Base-by-base conservation (phyloP, 352 stramenopile species). In the Pythium brassicae region DNA sequence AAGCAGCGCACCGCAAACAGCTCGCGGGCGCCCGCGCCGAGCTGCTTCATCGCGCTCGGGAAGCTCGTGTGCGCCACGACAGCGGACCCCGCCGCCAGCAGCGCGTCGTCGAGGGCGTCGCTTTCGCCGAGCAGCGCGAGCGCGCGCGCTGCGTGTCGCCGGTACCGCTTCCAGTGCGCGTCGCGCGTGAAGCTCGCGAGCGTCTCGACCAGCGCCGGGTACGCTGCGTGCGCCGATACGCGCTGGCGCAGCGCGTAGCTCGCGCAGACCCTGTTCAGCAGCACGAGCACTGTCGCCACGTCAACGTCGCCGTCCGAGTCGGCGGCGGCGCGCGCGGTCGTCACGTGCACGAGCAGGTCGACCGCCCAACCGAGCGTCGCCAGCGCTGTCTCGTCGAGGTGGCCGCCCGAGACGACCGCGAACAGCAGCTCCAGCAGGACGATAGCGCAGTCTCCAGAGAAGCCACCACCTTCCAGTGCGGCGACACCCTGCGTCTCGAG, bases 391-490 rank as follows among this genome's bases (percentile, higher is more conserved):
- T n/a, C 19, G 44, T 59, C 50, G 46, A 58, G 55, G n/a, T 58
- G 40, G 11, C 74, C 64, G 23, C 48, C 22, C 8, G 47, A 37
- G 26, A 57, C 14, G 51, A 37, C 23, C 1, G 5, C 34, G 37
- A 51, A 53, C 25, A 53, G 63, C 12, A 80, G 53, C 40, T 91
- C 76, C 29, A 89, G 57, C 14, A 89, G 29, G 17, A 62, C 65
- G n/a, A 77, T 61, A 34, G 85, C 69, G 39, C 73, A 85, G 3
- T 89, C 78, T 26, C 86, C 68, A 19, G 78, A 83, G 55, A 80
- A 80, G 17, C 69, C 47, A 2, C 54, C 71, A 15, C 57, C 57
- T 46, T 81, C 72, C 15, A 83, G 64, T 23, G 76, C 68, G 15
- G 57, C 57, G 19, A 74, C 59, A 34, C 70, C 61, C 8, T 62